These are phyloP conservation scores for Fusarium udum DNA, from an alignment of 2,329 filamentous ascomycete genomes.

Conservation along the genomic window DNA sequence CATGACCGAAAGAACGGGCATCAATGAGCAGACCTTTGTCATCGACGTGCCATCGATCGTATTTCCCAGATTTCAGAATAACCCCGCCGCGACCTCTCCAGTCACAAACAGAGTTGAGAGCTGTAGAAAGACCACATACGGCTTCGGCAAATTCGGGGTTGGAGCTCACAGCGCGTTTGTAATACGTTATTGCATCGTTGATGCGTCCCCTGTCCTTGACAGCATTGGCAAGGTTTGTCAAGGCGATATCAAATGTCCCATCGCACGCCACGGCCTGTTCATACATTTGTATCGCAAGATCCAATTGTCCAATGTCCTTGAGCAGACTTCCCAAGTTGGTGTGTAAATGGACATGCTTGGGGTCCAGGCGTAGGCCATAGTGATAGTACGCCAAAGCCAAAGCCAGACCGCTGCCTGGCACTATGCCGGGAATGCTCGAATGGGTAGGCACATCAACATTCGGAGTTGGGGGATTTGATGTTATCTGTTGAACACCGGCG, in stretches of 20 bases:
- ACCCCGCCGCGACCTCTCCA: conserved; percentile 93
- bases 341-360: conserved; percentile 92
- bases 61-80: conserved; percentile 73
- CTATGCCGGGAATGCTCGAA: conserved; percentile 76
- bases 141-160: conserved; percentile 97
- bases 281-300: conserved; percentile 95
- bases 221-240: conserved; percentile 96
- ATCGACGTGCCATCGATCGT: conserved; percentile 94
- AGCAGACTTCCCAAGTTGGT: conserved; percentile 95
- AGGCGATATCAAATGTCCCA: conserved; percentile 92
- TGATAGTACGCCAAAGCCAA: conserved; percentile 94
- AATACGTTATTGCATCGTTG: conserved; percentile 90
- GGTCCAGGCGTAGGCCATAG: conserved; percentile 87
- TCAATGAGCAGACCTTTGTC: conserved; percentile 84
- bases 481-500: conserved; percentile 85
- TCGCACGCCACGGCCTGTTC: conserved; percentile 93
- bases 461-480: conserved; percentile 45
- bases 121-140: conserved; percentile 93
- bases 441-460: conserved; percentile 31
- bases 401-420: conserved; percentile 85
- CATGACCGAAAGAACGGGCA: conserved; percentile 66
- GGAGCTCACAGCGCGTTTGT: conserved; percentile 87
- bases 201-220: conserved; percentile 96
- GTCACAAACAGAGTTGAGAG: conserved; percentile 94
- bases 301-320: conserved; percentile 94